Conservation (phyloP, 306 rosid species). For the Amphicarpaea edgeworthii region DNA sequence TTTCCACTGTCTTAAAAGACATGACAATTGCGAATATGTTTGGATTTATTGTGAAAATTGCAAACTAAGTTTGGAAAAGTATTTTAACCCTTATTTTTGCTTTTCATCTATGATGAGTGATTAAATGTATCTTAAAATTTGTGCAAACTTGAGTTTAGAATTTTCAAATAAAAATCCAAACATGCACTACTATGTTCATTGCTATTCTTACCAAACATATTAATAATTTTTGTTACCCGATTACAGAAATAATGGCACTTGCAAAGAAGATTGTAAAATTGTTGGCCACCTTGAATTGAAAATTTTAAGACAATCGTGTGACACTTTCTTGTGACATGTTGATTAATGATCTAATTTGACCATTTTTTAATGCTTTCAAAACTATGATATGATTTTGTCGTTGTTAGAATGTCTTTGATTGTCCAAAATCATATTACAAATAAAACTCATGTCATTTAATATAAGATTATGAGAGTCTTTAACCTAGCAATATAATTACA, state of each 20-base stretch:
- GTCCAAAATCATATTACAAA: constrained; percentile 13
- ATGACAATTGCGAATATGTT: neutral
- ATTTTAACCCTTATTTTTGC: no score
- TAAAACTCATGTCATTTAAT: neutral
- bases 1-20: neutral
- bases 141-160: no score
- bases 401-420: constrained; percentile 1
- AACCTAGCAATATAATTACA: neutral
- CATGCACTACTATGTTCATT: no score
- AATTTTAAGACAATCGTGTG: neutral
- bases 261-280: neutral
- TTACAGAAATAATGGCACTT: neutral
- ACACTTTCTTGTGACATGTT: neutral
- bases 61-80: no score
- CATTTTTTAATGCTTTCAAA: neutral
- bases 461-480: neutral
- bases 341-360: constrained; percentile 3
- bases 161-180: no score
- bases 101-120: no score
- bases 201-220: neutral
- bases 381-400: neutral
- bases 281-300: constrained; percentile 11
- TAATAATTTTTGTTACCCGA: constrained; percentile 16
- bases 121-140: no score
- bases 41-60: no score